These are phyloP conservation scores for Leccinum variicolor DNA, from an alignment of 768 basidiomycete species.

Conservation along the genomic window DNA sequence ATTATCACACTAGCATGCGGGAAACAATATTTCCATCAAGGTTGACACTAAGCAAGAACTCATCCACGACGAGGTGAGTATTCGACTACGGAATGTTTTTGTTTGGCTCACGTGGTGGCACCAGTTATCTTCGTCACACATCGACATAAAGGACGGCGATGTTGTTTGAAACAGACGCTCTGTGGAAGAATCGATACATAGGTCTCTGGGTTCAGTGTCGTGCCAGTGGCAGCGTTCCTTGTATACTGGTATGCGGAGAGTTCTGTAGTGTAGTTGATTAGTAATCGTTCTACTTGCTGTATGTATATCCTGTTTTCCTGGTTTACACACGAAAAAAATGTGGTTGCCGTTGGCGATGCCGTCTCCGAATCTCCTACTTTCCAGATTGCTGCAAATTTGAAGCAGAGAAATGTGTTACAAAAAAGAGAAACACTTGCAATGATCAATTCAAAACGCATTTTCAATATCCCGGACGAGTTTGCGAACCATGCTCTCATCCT, in stretches of 20 bases:
- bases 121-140: background rate
- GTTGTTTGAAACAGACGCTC: conserved; percentile 6
- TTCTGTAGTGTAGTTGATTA: background rate
- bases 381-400: background rate
- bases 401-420: background rate
- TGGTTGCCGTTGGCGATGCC: background rate
- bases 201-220: background rate
- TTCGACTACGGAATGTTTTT: background rate
- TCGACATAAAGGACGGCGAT: conserved; percentile 8
- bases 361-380: background rate
- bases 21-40: conserved; percentile 59
- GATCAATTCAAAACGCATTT: background rate
- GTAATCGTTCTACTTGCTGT: background rate
- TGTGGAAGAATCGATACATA: background rate
- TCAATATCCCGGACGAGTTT: background rate
- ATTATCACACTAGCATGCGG: conserved; percentile 15
- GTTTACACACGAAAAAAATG: background rate
- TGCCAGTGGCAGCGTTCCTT: background rate
- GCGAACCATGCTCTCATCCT: background rate
- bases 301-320: background rate
- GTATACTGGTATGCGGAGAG: background rate
- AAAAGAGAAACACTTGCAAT: background rate
- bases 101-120: background rate
- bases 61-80: conserved; percentile 37
- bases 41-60: conserved; percentile 60